These are phyloP conservation scores for Alternaria incomplexa DNA, from an alignment of 2,329 filamentous ascomycete species.

Conservation along the genomic window DNA sequence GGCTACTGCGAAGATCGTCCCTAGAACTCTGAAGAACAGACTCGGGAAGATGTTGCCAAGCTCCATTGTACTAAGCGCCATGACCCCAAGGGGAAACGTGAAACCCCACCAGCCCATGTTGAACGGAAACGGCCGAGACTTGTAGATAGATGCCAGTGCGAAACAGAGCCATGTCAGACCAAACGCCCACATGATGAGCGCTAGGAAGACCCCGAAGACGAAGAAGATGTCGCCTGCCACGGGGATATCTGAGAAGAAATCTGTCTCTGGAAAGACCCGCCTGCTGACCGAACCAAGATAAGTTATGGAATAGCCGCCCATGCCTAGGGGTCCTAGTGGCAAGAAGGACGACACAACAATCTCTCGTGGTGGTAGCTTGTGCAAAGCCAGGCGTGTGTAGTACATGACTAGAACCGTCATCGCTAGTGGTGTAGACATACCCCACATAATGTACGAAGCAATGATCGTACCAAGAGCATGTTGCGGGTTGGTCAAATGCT, in stretches of 20 bases:
- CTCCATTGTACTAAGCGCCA: slow-evolving; percentile 56
- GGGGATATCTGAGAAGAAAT: slow-evolving; percentile 46
- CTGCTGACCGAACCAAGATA: slow-evolving; percentile 55
- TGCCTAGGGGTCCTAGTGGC: slow-evolving; percentile 70
- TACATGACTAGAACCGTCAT: slow-evolving; percentile 70
- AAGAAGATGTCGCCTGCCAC: slow-evolving; percentile 60
- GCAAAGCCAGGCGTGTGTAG: slow-evolving; percentile 70
- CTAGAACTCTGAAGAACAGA: slow-evolving; percentile 62
- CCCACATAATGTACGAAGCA: slow-evolving; percentile 72
- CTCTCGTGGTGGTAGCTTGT: slow-evolving; percentile 70
- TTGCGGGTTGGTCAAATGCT: slow-evolving; percentile 60
- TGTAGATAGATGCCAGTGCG: slow-evolving; percentile 57
- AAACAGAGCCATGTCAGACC: slow-evolving; percentile 62
- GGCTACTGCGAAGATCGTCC: slow-evolving; percentile 60
- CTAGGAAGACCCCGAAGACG: slow-evolving; percentile 61
- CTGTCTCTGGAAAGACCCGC: slow-evolving; percentile 49
- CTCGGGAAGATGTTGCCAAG: slow-evolving; percentile 61
- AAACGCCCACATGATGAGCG: slow-evolving; percentile 64
- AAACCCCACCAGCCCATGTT: slow-evolving; percentile 70
- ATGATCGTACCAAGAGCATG: slow-evolving; percentile 68
- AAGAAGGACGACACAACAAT: slow-evolving; percentile 72
- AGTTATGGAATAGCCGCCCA: slow-evolving; percentile 68
- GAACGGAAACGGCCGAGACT: slow-evolving; percentile 59
- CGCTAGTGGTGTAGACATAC: slow-evolving; percentile 66
- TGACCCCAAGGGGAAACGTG: slow-evolving; percentile 65